Conservation (phyloP, 148 eudicot genomes). For the Vaccinium macrocarpon region DNA sequence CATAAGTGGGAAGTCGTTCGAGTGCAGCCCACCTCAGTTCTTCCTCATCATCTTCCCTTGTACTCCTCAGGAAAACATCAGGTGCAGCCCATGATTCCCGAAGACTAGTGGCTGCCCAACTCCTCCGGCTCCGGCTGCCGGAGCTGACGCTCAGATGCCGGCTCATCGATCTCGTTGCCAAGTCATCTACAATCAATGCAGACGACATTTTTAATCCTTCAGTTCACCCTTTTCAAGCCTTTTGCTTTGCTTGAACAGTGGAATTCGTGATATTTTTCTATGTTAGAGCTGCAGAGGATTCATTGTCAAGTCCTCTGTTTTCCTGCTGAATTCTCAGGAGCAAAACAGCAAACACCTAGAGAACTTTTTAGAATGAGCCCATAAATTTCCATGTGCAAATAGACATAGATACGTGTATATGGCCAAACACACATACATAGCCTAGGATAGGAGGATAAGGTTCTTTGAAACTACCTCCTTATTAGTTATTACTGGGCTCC, state of each 20-base stretch:
- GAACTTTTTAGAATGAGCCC: neutral
- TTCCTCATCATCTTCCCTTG: constrained; percentile 42
- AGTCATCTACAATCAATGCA: constrained; percentile 29
- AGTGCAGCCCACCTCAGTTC: constrained; percentile 55
- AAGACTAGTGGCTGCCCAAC: constrained; percentile 41
- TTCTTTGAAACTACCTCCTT: neutral
- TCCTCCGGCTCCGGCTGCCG: constrained; percentile 22
- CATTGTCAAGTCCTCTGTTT: neutral
- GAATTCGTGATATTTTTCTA: neutral
- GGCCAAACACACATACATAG: neutral
- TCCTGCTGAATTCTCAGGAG: no score
- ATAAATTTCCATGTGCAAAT: neutral
- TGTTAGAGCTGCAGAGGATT: neutral
- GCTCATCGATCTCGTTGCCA: constrained; percentile 29
- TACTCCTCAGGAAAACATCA: constrained; percentile 35
- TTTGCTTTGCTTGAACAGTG: neutral
- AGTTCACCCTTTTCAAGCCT: neutral
- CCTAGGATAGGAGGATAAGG: neutral
- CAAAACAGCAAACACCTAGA: neutral
- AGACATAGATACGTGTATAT: neutral
- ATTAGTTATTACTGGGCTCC: neutral
- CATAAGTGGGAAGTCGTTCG: constrained; percentile 48
- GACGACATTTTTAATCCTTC: constrained; percentile 17
- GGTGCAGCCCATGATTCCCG: constrained; percentile 33
- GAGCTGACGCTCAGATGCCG: constrained; percentile 26